Conservation (phyloP, 2,329 filamentous ascomycete genomes). For the Periconia digitata region DNA sequence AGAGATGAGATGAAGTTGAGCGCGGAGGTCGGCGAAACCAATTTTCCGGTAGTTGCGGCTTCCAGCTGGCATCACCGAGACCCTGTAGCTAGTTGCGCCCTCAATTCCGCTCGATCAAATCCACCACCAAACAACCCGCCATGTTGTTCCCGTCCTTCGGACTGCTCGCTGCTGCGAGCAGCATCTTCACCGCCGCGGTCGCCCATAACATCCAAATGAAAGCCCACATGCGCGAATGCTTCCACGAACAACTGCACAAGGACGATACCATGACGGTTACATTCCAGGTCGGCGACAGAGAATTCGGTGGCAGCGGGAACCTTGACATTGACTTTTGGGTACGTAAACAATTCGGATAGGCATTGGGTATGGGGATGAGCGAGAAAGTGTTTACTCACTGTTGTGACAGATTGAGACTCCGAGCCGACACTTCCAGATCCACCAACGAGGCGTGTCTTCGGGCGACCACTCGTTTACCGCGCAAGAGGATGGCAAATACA, state of each 20-base stretch:
- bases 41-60: constrained; percentile 3
- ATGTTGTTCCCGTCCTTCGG: constrained; percentile 42
- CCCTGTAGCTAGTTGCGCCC: constrained; percentile 9
- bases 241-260: constrained; percentile 87
- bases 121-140: constrained; percentile 13
- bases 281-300: constrained; percentile 95
- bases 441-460: constrained; percentile 79
- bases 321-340: constrained; percentile 99
- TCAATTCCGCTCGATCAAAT: constrained; percentile 13
- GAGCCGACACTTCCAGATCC: constrained; percentile 70
- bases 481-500: constrained; percentile 80
- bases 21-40: constrained; percentile 9
- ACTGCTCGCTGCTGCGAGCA: constrained; percentile 50
- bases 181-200: constrained; percentile 63
- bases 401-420: constrained; percentile 73
- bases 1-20: constrained; percentile 2
- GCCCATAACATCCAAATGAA: constrained; percentile 97
- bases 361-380: background rate
- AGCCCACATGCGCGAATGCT: constrained; percentile 93
- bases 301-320: constrained; percentile 93
- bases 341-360: constrained; percentile 26
- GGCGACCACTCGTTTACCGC: constrained; percentile 94
- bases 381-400: constrained; percentile 7
- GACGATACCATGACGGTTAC: constrained; percentile 99
- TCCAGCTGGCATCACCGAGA: constrained; percentile 32